Evolutionary conservation across 2,329 filamentous ascomycete genomes (phyloP).

Genomic region (Lachnellula arida): DNA sequence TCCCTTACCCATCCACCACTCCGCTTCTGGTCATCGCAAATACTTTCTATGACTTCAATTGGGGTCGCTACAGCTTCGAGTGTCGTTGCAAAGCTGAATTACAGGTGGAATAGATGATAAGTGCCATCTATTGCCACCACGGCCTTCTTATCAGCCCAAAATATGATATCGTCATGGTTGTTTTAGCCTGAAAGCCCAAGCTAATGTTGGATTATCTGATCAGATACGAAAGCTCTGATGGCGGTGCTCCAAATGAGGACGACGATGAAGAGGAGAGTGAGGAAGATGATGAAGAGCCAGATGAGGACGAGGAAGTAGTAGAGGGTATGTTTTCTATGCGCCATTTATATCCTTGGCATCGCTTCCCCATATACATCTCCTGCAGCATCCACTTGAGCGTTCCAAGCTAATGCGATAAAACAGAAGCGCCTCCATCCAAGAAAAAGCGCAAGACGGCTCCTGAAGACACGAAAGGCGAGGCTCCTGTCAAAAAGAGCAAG

Average conservation of each 20-base stretch:
- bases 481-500: slow-evolving; percentile 12
- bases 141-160: slow-evolving; percentile 2
- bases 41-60: slow-evolving; percentile 5
- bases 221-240: slow-evolving; percentile 33
- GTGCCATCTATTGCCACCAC: slow-evolving; percentile 1
- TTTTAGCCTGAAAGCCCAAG: slow-evolving; percentile 7
- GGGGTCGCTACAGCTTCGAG: slow-evolving; percentile 8
- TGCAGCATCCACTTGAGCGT: not conserved
- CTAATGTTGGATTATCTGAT: not conserved
- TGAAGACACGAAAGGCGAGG: slow-evolving; percentile 2
- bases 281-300: slow-evolving; percentile 24
- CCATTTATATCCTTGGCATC: slow-evolving; percentile 2
- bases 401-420: not conserved
- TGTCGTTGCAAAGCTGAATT: not conserved
- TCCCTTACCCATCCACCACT: not conserved
- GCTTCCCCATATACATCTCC: not conserved
- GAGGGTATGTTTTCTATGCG: slow-evolving; percentile 18
- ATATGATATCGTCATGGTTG: not conserved
- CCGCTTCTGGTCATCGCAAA: not conserved
- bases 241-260: slow-evolving; percentile 27
- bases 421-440: slow-evolving; percentile 19
- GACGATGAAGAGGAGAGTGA: slow-evolving; percentile 36
- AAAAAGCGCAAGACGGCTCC: slow-evolving; percentile 28
- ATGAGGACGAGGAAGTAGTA: slow-evolving; percentile 20
- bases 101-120: not conserved